Conservation (phyloP, 495 filamentous ascomycete genomes). For the Penicillium argentinense region DNA sequence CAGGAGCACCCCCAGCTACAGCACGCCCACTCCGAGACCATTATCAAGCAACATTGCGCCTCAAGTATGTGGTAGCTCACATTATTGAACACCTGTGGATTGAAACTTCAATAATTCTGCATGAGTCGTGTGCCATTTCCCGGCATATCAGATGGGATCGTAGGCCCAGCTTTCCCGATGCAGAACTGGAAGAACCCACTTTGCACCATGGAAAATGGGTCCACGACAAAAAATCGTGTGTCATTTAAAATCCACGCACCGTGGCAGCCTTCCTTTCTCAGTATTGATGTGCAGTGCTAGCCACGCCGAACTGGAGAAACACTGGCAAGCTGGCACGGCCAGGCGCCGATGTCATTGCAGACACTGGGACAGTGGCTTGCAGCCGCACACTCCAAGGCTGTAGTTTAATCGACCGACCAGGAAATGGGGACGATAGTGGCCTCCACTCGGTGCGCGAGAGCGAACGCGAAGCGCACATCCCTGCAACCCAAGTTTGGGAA, state of each 20-base stretch:
- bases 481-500: not conserved
- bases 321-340: too few species aligned
- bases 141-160: conserved; percentile 2
- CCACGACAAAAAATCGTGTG: conserved; percentile 10
- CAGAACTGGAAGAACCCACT: too few species aligned
- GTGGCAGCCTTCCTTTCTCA: conserved; percentile 13
- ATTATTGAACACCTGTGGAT: too few species aligned
- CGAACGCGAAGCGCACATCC: not conserved
- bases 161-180: not conserved
- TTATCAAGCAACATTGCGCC: too few species aligned
- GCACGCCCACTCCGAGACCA: too few species aligned
- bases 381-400: too few species aligned
- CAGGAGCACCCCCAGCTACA: too few species aligned
- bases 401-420: conserved; percentile 4
- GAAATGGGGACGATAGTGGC: conserved; percentile 5
- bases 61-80: too few species aligned
- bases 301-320: conserved; percentile 4
- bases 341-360: too few species aligned
- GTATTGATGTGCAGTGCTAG: conserved; percentile 16
- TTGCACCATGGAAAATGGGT: too few species aligned
- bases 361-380: too few species aligned
- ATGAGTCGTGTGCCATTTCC: not conserved
- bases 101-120: too few species aligned
- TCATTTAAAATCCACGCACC: conserved; percentile 6
- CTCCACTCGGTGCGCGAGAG: conserved; percentile 9